phyloP scores from a whole-genome alignment of 2,329 filamentous ascomycete species.

The Aureobasidium sp. region DNA sequence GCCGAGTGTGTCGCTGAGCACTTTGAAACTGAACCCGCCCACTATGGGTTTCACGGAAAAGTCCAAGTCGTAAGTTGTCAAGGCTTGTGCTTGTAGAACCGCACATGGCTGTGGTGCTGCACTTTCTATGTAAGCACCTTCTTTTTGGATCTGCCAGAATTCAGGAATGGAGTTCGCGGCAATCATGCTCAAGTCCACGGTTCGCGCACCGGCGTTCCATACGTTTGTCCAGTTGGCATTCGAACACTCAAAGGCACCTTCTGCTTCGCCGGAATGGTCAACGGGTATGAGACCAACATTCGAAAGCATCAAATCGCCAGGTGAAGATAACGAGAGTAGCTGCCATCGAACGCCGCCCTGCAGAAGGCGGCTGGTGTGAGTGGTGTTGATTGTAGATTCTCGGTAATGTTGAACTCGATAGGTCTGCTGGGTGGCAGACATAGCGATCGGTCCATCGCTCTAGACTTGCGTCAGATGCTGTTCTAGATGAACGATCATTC shows the following conservation, averaged over 20 bases:
- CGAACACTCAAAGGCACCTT: background rate
- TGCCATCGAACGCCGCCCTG: conserved; percentile 3
- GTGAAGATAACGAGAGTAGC: background rate
- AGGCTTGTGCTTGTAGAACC: background rate
- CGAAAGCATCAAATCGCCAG: background rate
- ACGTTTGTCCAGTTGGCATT: background rate
- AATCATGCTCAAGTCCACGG: background rate
- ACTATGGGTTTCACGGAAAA: background rate
- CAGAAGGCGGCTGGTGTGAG: background rate
- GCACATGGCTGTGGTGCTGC: background rate
- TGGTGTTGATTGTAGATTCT: background rate
- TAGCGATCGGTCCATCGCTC: background rate
- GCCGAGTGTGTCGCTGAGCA: background rate
- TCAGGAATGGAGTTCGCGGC: background rate
- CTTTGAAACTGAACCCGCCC: conserved; percentile 2
- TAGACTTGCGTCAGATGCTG: background rate
- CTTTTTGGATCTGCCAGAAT: background rate
- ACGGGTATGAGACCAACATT: background rate
- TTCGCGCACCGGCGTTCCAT: background rate
- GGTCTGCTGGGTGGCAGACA: background rate
- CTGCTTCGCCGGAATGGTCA: background rate
- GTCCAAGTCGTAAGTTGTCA: background rate
- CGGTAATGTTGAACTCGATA: background rate
- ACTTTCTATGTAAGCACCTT: background rate
- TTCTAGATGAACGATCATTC: background rate